phyloP scores from a whole-genome alignment of 2,329 filamentous ascomycete species.

The Sphaerostilbella broomeana region DNA sequence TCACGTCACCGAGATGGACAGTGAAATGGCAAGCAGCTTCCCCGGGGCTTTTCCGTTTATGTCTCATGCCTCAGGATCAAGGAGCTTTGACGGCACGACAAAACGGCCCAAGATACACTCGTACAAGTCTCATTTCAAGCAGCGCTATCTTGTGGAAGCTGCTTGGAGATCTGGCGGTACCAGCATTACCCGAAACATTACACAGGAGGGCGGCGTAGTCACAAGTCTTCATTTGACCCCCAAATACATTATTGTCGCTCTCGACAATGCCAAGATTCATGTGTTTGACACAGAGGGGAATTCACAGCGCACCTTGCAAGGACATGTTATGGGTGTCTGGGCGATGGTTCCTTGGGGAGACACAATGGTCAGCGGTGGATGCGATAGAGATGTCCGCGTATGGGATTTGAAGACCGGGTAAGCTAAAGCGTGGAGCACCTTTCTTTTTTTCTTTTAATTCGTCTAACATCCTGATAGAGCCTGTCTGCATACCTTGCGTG shows the following conservation, averaged over 20 bases:
- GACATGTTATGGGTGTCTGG: conserved; percentile 99
- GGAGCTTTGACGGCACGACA: conserved; percentile 49
- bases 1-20: conserved; percentile 24
- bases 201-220: conserved; percentile 92
- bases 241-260: conserved; percentile 94
- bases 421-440: conserved; percentile 22
- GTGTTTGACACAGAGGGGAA: conserved; percentile 92
- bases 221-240: conserved; percentile 90
- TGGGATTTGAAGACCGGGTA: conserved; percentile 95
- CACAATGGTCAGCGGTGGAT: conserved; percentile 88
- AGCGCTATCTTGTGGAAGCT: conserved; percentile 92
- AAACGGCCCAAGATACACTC: conserved; percentile 62
- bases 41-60: conserved; percentile 36
- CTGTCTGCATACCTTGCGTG: conserved; percentile 76
- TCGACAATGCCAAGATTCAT: conserved; percentile 98
- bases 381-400: conserved; percentile 91
- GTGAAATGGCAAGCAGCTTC: conserved; percentile 35
- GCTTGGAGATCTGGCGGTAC: conserved; percentile 92
- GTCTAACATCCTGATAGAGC: conserved; percentile 41
- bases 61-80: conserved; percentile 34
- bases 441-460: not conserved
- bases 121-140: conserved; percentile 96
- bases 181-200: conserved; percentile 79
- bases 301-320: conserved; percentile 80
- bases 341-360: conserved; percentile 99